These are phyloP conservation scores for Extremus antarcticus DNA, from an alignment of 495 filamentous ascomycete species.

Conservation along the genomic window DNA sequence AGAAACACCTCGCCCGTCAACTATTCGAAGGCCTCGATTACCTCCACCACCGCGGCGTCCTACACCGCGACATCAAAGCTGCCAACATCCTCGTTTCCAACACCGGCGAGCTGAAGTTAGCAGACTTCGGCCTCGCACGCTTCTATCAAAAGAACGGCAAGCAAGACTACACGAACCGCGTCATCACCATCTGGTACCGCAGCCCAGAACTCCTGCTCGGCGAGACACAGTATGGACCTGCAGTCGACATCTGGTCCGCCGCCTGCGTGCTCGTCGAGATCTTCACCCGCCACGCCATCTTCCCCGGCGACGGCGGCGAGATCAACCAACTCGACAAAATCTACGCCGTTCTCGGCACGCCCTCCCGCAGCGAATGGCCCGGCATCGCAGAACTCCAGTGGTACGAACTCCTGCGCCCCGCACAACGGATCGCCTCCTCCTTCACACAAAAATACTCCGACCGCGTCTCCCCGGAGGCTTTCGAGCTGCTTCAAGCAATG, in stretches of 20 bases:
- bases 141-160: conserved; percentile 90
- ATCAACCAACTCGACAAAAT: conserved; percentile 95
- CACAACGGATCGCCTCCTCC: conserved; percentile 57
- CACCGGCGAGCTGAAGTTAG: conserved; percentile 77
- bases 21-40: conserved; percentile 92
- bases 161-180: conserved; percentile 96
- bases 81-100: conserved; percentile 85
- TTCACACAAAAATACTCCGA: conserved; percentile 78
- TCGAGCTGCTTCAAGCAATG: conserved; percentile 70
- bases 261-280: conserved; percentile 96
- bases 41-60: conserved; percentile 82
- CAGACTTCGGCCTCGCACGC: conserved; percentile 93
- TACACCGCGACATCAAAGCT: conserved; percentile 70
- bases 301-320: conserved; percentile 88
- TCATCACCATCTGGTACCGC: conserved; percentile 97
- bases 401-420: conserved; percentile 81
- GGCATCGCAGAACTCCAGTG: conserved; percentile 83
- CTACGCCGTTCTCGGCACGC: conserved; percentile 84
- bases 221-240: conserved; percentile 87
- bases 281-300: conserved; percentile 89
- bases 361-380: conserved; percentile 75
- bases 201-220: conserved; percentile 88
- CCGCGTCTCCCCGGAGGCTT: conserved; percentile 54
- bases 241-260: conserved; percentile 95
- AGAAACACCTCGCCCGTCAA: conserved; percentile 88